Evolutionary conservation across 768 basidiomycete species (phyloP), one percentile per base, ranked within the genome.

Genomic region (Porphyrellus cyaneotinctus): DNA sequence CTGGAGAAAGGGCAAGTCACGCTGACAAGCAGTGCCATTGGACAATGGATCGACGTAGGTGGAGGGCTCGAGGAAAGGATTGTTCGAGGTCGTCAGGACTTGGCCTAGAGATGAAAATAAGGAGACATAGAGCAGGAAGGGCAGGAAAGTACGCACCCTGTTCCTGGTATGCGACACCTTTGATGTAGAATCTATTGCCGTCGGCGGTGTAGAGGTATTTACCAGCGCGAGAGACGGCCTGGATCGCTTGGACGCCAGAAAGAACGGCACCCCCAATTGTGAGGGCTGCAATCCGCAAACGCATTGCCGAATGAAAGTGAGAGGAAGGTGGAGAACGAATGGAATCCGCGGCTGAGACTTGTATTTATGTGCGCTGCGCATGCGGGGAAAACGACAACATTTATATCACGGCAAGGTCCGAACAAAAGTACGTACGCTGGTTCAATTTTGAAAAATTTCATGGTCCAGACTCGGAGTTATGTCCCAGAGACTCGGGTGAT

Each of bases 181-280:
- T 91, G 72, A 97, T 87, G 71, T 84, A 94, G 72, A 95, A 95
- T 48, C 94, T 73, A 35, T 65, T 83, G 4, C 91, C 90, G 45
- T 82, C 79, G 4, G 78, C 78, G 36, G 79, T 79, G 70, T 93
- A 95, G 38, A 95, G 83, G 67, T 93, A 95, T 63, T 82, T 81
- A 31, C 90, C 92, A 26, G 74, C 65, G 39, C 90, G 79, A 35
- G 85, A 75, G 60, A 97, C 77, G 51, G 79, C 77, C 31, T 82
- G 76, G 39, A 94, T 75, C 52, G 89, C 89, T n/a, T 73, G 65
- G n/a, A 79, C 82, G 32, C 73, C 67, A n/a, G 73, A 69, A n/a
- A 74, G 65, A 55, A 82, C 59, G 45, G 75, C 63, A 39, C 75
- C 65, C 18, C 72, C 70, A 28, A 74, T 69, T 31, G 73, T 63